Conservation (phyloP, 2,329 filamentous ascomycete species). For the Tolypocladium inflatum region DNA sequence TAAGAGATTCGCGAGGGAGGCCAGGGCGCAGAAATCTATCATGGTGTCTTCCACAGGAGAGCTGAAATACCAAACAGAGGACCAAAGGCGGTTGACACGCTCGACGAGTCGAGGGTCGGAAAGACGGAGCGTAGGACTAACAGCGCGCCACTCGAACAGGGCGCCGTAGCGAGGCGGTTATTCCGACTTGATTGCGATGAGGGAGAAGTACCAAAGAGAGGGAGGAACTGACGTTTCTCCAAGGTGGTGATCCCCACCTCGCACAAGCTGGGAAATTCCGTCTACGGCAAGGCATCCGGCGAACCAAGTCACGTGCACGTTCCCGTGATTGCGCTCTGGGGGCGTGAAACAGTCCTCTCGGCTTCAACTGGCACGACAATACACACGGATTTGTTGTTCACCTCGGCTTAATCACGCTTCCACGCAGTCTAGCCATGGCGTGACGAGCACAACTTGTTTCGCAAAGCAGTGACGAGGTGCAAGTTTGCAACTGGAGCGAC, state of each 20-base stretch:
- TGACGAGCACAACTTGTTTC: neutral
- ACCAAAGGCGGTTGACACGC: neutral
- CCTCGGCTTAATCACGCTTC: neutral
- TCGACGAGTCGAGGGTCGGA: too few relatives aligned
- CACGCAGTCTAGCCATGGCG: neutral
- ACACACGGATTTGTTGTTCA: neutral
- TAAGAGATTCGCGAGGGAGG: constrained; percentile 19
- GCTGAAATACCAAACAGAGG: constrained; percentile 10
- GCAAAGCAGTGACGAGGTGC: neutral
- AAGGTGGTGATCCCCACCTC: neutral
- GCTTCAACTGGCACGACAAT: neutral
- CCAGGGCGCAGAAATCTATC: constrained; percentile 28
- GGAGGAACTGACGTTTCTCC: neutral
- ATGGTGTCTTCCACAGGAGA: constrained; percentile 25
- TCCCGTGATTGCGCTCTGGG: constrained; percentile 1
- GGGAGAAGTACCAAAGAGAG: neutral
- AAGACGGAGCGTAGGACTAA: neutral
- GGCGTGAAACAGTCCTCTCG: neutral
- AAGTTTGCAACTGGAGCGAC: neutral
- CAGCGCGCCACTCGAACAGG: neutral
- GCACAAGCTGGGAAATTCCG: constrained; percentile 1
- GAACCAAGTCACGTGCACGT: constrained; percentile 1
- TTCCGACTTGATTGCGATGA: neutral
- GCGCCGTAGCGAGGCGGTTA: neutral
- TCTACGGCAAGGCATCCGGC: neutral